Base-by-base conservation (phyloP, 768 basidiomycete species). In the Sarcodon aspratus region DNA sequence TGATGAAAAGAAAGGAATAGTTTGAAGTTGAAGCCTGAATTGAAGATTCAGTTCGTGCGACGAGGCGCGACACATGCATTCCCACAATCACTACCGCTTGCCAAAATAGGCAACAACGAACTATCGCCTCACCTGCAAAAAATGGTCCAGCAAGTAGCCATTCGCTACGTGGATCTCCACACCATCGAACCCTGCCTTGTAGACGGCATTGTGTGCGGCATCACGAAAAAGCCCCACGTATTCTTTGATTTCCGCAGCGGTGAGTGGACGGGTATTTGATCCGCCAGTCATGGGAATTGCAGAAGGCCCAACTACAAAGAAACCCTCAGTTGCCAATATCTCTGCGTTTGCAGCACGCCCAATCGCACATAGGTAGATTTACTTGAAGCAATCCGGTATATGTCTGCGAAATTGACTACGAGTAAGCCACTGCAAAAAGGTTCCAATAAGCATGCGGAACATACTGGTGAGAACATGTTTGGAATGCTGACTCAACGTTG, bases 401-500 rank as follows among this genome's bases (percentile, higher is more conserved):
- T 84, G 82, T 98, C 96, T 96, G 35, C 33, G 43, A 36, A 50
- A 45, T 12, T 12, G 33, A 36, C 51, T 18, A 46, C n/a, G 37
- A 27, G 10, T 52, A 47, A 55, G 43, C 45, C 36, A 31, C 37
- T 32, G 33, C 8, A 15, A 27, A 21, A n/a, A n/a, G n/a, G n/a
- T n/a, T n/a, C n/a, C n/a, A n/a, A 31, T 31, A 31, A 27, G 47
- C 10, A 31, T 4, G 17, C 13, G 12, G 33, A 31, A 70, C 79
- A 46, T 45, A 91, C 93, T 93, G 42, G 86, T 82, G 53, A 99
- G 75, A 61, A 97, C 97, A 50, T n/a, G 81, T 92, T 66, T 98
- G 93, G 82, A 99, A 99, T 46, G 95, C 96, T 50, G 78, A 70
- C 69, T 98, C 95, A 68, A 99, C 94, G 70, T 97, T 96, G 46